Conservation (phyloP, 306 rosid genomes). For the Malus fusca region DNA sequence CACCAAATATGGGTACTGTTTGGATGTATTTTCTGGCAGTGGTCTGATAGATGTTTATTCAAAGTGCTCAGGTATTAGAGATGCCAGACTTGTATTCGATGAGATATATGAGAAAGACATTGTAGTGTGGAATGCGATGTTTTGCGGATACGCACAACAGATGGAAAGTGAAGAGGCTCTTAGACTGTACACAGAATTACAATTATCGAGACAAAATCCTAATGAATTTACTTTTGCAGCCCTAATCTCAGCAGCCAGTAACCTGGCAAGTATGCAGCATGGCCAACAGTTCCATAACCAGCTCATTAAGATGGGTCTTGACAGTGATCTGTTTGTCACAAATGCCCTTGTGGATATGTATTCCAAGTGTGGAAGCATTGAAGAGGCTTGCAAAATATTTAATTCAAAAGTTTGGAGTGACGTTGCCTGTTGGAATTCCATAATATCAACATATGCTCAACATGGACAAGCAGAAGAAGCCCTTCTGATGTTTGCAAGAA, state of each 20-base stretch:
- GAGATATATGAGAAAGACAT: constrained; percentile 60
- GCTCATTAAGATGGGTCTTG: constrained; percentile 64
- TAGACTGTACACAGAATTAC: constrained; percentile 48
- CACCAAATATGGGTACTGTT: constrained; percentile 54
- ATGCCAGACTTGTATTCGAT: constrained; percentile 70
- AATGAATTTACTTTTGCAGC: constrained; percentile 80
- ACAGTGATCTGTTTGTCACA: constrained; percentile 56
- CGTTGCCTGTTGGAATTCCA: constrained; percentile 83
- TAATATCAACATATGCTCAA: constrained; percentile 74
- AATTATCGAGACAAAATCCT: constrained; percentile 51
- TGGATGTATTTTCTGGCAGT: constrained; percentile 73
- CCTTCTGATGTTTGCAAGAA: constrained; percentile 42
- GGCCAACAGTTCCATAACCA: constrained; percentile 86
- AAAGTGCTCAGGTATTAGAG: constrained; percentile 53
- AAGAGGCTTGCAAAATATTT: constrained; percentile 57
- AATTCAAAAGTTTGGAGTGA: constrained; percentile 41
- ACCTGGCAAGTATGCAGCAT: constrained; percentile 58
- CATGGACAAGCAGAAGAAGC: constrained; percentile 78
- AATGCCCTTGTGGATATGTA: constrained; percentile 83
- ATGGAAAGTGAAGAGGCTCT: constrained; percentile 65
- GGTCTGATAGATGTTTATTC: constrained; percentile 81
- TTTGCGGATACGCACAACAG: constrained; percentile 55
- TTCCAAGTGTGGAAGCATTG: constrained; percentile 71
- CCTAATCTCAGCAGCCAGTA: constrained; percentile 57
- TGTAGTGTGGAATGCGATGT: constrained; percentile 87